A percentile compares a stretch with the other conserved stretches of the same genome.
Conservation (phyloP, 257 asterid genomes). For the Solanum sejunctum region DNA sequence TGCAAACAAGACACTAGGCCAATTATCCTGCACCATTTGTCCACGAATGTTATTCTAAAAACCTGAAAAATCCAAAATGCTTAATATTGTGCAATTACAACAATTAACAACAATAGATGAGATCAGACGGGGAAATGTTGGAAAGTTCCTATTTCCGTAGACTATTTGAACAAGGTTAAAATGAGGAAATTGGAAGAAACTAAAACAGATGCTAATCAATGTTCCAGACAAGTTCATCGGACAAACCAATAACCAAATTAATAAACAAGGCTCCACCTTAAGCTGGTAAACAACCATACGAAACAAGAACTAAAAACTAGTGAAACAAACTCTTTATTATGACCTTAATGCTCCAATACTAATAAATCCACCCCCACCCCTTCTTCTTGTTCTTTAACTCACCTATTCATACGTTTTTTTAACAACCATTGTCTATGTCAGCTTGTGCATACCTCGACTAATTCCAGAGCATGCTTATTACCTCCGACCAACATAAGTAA, state of each 20-base stretch:
- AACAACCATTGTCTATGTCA: background rate
- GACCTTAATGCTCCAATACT: background rate
- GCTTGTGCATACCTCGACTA: background rate
- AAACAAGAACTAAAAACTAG: background rate
- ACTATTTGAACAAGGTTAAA: background rate
- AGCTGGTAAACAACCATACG: background rate
- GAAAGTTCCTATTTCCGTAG: background rate
- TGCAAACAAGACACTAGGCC: conserved; percentile 73
- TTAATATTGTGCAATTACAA: background rate
- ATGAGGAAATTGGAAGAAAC: background rate
- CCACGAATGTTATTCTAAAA: background rate
- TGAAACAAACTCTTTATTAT: background rate
- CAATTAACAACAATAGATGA: background rate
- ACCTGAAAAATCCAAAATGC: background rate
- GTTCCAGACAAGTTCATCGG: background rate
- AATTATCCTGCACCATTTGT: conserved; percentile 50
- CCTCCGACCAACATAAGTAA: background rate
- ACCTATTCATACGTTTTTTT: background rate
- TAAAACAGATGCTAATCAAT: background rate
- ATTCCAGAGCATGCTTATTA: background rate
- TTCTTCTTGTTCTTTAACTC: background rate
- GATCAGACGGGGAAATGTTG: background rate
- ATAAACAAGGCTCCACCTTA: background rate
- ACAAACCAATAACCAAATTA: background rate
- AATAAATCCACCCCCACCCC: background rate